Evolutionary conservation across 2,329 filamentous ascomycete species (phyloP).

Genomic region (Ilyonectria destructans): DNA sequence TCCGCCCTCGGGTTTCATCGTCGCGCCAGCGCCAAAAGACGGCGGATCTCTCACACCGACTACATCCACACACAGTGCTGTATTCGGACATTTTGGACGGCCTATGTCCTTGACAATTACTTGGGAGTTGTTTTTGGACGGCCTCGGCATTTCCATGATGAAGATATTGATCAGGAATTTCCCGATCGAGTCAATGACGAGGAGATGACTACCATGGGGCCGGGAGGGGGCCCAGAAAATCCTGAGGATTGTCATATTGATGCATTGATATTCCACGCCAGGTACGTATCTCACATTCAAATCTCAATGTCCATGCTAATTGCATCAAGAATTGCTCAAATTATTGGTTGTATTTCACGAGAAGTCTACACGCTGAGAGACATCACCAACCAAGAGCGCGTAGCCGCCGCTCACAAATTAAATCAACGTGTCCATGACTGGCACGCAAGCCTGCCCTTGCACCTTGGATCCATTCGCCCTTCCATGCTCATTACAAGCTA

Average conservation of each 20-base stretch:
- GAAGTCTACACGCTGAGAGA: slow-evolving; percentile 59
- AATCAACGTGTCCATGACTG: slow-evolving; percentile 59
- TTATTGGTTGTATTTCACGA: slow-evolving; percentile 58
- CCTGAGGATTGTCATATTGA: slow-evolving; percentile 66
- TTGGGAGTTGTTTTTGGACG: slow-evolving; percentile 75
- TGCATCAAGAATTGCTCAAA: slow-evolving; percentile 53
- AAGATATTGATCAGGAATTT: slow-evolving; percentile 76
- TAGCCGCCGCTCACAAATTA: slow-evolving; percentile 57
- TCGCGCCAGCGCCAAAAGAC: slow-evolving; percentile 41
- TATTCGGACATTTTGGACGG: slow-evolving; percentile 74
- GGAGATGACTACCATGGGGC: slow-evolving; percentile 65
- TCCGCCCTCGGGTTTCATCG: slow-evolving; percentile 60
- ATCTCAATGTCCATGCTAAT: not conserved
- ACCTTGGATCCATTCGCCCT: slow-evolving; percentile 61
- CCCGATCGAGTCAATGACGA: slow-evolving; percentile 71
- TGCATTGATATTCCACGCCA: slow-evolving; percentile 63
- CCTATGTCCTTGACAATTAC: slow-evolving; percentile 76
- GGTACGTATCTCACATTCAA: slow-evolving; percentile 30
- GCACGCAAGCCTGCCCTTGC: slow-evolving; percentile 59
- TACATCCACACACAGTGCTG: slow-evolving; percentile 67
- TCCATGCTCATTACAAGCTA: slow-evolving; percentile 64
- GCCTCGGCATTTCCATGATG: slow-evolving; percentile 73
- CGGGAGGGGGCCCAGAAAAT: slow-evolving; percentile 49
- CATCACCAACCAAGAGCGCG: slow-evolving; percentile 55
- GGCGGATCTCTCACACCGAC: slow-evolving; percentile 48